Evolutionary conservation across 2,329 filamentous ascomycete genomes (phyloP).

Genomic region (Xylariaceae sp.): DNA sequence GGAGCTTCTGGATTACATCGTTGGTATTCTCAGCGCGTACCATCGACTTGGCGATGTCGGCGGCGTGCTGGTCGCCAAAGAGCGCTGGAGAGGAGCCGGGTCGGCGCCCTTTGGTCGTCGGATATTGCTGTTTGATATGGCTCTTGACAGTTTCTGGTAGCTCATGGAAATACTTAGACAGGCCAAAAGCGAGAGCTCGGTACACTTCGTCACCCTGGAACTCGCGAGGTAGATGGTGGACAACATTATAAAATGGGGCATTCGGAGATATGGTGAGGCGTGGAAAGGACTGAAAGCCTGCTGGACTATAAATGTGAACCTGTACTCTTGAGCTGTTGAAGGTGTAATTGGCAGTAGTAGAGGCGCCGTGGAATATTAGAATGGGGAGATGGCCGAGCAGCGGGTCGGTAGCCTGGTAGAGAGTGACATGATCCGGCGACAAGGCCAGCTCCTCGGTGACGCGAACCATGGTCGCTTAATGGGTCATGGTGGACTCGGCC

Average conservation of each 20-base stretch:
- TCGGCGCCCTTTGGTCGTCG: conserved; percentile 58
- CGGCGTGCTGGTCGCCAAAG: conserved; percentile 92
- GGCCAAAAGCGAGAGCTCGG: conserved; percentile 86
- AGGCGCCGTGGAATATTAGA: conserved; percentile 89
- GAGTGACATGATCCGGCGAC: conserved; percentile 79
- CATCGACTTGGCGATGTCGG: conserved; percentile 86
- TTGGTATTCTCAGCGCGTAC: conserved; percentile 76
- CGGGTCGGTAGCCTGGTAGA: conserved; percentile 89
- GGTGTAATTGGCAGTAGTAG: conserved; percentile 85
- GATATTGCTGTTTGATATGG: conserved; percentile 66
- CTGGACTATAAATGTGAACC: conserved; percentile 87
- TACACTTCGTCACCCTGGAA: conserved; percentile 95
- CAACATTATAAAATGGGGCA: conserved; percentile 87
- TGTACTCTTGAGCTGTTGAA: conserved; percentile 93
- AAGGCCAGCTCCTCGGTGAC: conserved; percentile 79
- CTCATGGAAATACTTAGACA: conserved; percentile 94
- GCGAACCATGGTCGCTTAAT: conserved; percentile 75
- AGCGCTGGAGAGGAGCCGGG: conserved; percentile 71
- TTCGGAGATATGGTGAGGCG: conserved; percentile 93
- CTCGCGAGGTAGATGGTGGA: conserved; percentile 87
- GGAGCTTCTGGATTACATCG: conserved; percentile 75
- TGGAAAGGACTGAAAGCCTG: conserved; percentile 87
- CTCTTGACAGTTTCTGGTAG: conserved; percentile 78
- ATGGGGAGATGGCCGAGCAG: conserved; percentile 81
- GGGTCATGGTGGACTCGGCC: conserved; percentile 46